Evolutionary conservation across 306 rosid species (phyloP).

Genomic region (Pyrus betulifolia): DNA sequence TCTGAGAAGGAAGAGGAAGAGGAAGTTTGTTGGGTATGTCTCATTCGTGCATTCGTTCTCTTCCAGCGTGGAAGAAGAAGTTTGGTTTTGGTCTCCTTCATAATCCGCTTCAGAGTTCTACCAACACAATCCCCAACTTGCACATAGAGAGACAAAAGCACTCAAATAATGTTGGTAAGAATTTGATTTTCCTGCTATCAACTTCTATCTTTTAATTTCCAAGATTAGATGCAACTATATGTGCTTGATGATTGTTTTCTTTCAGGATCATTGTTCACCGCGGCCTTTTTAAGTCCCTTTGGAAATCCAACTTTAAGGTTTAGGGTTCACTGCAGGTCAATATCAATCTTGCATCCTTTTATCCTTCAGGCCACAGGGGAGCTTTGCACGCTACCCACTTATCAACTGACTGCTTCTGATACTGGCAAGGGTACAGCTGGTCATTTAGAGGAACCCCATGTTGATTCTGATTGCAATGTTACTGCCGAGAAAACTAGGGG

Average conservation of each 20-base stretch:
- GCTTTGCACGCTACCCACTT: background rate
- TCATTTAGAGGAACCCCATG: background rate
- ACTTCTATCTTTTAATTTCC: background rate
- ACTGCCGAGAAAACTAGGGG: background rate
- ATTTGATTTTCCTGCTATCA: background rate
- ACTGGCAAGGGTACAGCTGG: background rate
- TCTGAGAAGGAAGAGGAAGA: no score
- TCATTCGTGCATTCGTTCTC: background rate
- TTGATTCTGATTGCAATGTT: background rate
- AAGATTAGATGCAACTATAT: background rate
- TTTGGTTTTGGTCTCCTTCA: background rate
- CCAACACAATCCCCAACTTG: background rate
- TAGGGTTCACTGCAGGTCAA: slow-evolving; percentile 1
- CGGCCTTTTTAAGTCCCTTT: background rate
- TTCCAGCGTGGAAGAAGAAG: slow-evolving; percentile 2
- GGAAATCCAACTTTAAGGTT: background rate
- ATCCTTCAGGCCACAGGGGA: background rate
- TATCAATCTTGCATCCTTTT: background rate
- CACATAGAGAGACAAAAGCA: background rate
- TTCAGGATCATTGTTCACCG: background rate
- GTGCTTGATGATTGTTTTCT: background rate
- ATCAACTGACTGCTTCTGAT: background rate
- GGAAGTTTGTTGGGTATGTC: background rate
- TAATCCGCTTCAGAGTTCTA: background rate
- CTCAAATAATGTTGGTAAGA: background rate